Evolutionary conservation across 2,329 filamentous ascomycete species (phyloP).

Genomic region (Colletotrichum tropicale): DNA sequence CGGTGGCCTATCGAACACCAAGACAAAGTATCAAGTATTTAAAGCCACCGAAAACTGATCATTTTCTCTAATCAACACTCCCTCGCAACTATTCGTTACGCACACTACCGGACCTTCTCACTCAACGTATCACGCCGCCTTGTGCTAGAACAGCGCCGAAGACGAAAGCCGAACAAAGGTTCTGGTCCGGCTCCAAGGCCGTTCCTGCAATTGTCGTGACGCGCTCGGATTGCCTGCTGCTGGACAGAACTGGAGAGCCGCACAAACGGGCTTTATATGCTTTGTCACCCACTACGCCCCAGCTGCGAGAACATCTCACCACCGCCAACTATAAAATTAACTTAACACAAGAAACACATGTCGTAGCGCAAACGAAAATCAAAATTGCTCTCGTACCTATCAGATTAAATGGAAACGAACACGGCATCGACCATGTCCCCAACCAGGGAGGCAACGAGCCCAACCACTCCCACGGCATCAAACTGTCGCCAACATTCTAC

Average conservation of each 20-base stretch:
- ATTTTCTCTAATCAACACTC: rapidly evolving
- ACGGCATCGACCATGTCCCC: not conserved
- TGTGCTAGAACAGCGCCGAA: rapidly evolving
- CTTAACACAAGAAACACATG: not conserved
- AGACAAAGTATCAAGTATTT: rapidly evolving
- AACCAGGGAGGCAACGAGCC: not conserved
- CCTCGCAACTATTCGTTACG: not conserved
- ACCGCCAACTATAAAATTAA: not conserved
- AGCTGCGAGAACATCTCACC: not conserved
- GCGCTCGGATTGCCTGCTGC: not conserved
- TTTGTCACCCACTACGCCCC: not conserved
- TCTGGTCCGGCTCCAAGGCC: rapidly evolving
- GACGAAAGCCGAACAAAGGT: not conserved
- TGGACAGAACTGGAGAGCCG: not conserved
- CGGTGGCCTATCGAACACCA: not conserved
- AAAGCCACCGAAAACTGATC: not conserved
- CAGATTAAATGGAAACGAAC: too few relatives aligned
- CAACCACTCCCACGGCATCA: not conserved
- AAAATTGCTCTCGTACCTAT: too few relatives aligned
- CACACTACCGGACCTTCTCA: not conserved
- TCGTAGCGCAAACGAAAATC: not conserved
- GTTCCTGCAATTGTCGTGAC: not conserved
- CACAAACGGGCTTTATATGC: not conserved
- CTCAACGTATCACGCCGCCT: rapidly evolving
- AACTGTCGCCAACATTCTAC: rapidly evolving